Evolutionary conservation across 257 asterid genomes (phyloP).

Genomic region (Anisodus tanguticus): DNA sequence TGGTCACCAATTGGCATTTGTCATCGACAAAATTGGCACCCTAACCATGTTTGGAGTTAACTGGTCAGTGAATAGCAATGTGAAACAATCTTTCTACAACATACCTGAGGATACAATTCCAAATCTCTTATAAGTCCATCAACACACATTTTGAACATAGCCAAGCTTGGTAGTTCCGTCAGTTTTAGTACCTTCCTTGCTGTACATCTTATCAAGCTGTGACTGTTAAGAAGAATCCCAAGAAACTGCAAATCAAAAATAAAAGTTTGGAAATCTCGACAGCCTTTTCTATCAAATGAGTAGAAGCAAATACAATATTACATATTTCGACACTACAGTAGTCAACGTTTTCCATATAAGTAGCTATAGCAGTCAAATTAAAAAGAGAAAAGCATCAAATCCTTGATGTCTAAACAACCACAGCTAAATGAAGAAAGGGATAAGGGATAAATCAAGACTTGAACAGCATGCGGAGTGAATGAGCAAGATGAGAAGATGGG

Average conservation of each 20-base stretch:
- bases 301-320: slow-evolving; percentile 1
- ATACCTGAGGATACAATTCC: slow-evolving; percentile 81
- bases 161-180: slow-evolving; percentile 55
- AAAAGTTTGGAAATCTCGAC: slow-evolving; percentile 28
- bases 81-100: slow-evolving; percentile 35
- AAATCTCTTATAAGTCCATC: slow-evolving; percentile 63
- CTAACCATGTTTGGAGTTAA: slow-evolving; percentile 11
- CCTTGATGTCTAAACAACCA: neutral
- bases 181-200: slow-evolving; percentile 63
- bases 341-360: neutral
- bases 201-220: slow-evolving; percentile 63
- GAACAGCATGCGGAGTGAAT: neutral
- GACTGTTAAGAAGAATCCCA: slow-evolving; percentile 60
- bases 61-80: slow-evolving; percentile 28
- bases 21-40: neutral
- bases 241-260: slow-evolving; percentile 62
- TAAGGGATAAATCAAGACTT: neutral
- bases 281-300: neutral
- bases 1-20: neutral
- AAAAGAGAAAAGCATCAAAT: slow-evolving; percentile 4
- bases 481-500: neutral
- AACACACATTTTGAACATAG: slow-evolving; percentile 63
- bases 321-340: neutral
- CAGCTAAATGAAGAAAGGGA: neutral
- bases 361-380: neutral